These are phyloP conservation scores for Angomonas desouzai DNA, from an alignment of 208 protist genomes.

Conservation along the genomic window DNA sequence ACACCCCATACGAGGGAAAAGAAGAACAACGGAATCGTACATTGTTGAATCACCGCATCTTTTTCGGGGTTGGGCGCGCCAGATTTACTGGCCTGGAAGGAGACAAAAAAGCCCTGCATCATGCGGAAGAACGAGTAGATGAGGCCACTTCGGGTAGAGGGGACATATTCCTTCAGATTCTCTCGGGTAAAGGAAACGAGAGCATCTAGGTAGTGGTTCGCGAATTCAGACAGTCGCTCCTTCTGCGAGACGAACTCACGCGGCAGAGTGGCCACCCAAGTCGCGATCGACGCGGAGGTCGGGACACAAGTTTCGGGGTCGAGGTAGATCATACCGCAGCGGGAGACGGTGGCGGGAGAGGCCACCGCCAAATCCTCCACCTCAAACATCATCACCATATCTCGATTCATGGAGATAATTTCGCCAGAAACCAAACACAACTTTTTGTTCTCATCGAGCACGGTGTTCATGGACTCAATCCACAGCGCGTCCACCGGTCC, in stretches of 20 bases:
- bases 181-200: constrained; percentile 84
- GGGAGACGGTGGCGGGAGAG: constrained; percentile 96
- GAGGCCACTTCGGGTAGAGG: constrained; percentile 92
- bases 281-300: constrained; percentile 53
- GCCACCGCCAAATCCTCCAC: constrained; percentile 96
- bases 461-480: constrained; percentile 97
- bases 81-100: constrained; percentile 32
- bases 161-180: constrained; percentile 87
- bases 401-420: constrained; percentile 94
- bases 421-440: constrained; percentile 94
- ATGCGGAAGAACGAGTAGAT: constrained; percentile 91
- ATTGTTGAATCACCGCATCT: constrained; percentile 42
- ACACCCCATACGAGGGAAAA: constrained; percentile 96
- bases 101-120: constrained; percentile 87
- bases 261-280: constrained; percentile 85
- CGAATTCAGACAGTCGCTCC: constrained; percentile 51
- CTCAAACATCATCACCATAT: constrained; percentile 98
- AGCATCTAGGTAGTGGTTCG: constrained; percentile 72
- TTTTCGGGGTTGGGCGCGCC: constrained; percentile 36
- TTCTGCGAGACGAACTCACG: constrained; percentile 72
- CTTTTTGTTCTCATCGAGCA: constrained; percentile 96
- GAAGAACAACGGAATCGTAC: constrained; percentile 91
- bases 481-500: constrained; percentile 96
- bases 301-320: constrained; percentile 91
- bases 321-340: constrained; percentile 98